Evolutionary conservation across 345 rosid species (phyloP).

Genomic region (Laguncularia racemosa): DNA sequence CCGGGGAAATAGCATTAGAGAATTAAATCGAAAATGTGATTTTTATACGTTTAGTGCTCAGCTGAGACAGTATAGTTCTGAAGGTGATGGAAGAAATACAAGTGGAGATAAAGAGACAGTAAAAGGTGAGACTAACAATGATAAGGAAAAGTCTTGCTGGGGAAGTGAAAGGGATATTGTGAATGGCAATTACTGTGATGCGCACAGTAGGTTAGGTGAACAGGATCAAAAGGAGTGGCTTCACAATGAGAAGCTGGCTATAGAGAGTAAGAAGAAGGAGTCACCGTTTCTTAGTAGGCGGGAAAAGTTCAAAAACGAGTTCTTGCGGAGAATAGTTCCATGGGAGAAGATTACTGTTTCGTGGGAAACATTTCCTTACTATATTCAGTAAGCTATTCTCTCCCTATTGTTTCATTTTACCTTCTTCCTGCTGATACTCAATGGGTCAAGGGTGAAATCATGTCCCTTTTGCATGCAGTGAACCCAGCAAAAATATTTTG

Average conservation of each 20-base stretch:
- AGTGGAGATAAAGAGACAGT: constrained; percentile 60
- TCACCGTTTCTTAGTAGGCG: constrained; percentile 62
- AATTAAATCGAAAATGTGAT: constrained; percentile 15
- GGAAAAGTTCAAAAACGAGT: constrained; percentile 74
- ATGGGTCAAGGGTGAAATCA: not conserved
- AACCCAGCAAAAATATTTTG: constrained; percentile 61
- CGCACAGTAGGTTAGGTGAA: constrained; percentile 74
- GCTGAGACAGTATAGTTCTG: constrained; percentile 60
- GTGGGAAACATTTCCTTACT: constrained; percentile 89
- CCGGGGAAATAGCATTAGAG: constrained; percentile 10
- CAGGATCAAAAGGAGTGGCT: constrained; percentile 98
- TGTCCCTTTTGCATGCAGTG: constrained; percentile 33
- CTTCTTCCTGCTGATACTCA: constrained; percentile 4
- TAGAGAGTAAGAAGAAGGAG: constrained; percentile 73
- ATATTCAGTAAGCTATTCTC: constrained; percentile 62
- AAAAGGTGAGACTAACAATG: constrained; percentile 34
- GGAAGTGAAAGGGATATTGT: constrained; percentile 24
- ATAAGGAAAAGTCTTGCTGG: constrained; percentile 31
- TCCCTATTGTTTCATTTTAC: constrained; percentile 6
- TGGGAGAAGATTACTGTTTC: constrained; percentile 92
- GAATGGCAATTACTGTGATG: constrained; percentile 34
- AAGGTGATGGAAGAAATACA: constrained; percentile 79
- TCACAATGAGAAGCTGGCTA: constrained; percentile 56
- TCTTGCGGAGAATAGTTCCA: constrained; percentile 70
- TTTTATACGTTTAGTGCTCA: constrained; percentile 24